Base-by-base conservation (phyloP, 1,284 basidiomycete genomes). In the Xanthoconium separans region DNA sequence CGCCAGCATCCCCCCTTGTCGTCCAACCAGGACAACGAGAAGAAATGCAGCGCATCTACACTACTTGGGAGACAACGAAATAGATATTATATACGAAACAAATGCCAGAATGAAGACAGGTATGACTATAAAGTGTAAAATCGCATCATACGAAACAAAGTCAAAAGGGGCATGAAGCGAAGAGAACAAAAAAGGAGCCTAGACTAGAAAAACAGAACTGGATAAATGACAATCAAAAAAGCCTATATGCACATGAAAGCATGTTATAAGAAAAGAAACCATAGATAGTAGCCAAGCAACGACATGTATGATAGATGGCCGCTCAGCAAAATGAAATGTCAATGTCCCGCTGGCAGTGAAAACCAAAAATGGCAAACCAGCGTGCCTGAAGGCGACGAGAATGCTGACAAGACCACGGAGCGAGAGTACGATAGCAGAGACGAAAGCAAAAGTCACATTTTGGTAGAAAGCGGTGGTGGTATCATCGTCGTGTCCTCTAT, bases 51-150 rank as follows among this genome's bases (percentile, higher is more conserved):
- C 55, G 39, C 15, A 67, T 70, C 60, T 67, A 67, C 60, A 65
- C 57, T 71, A 67, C 50, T 22, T 36, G 40, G 20, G 56, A 58
- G 42, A 59, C 52, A 45, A 42, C 45, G 53, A 50, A 43, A 58
- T 69, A 68, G 60, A 62, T 69, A 71, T 71, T 68, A 71, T 67
- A 66, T 70, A 69, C 48, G 57, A 49, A 62, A 44, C 62, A 54
- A 62, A 66, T 62, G 65, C 55, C 40, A 51, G 52, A 57, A 59
- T 42, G 51, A 30, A 52, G 6, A 29, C 41, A 44, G 33, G 33
- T 56, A 53, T 49, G 49, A 59, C 50, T 63, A 66, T 34, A 34
- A 8, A 15, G 33, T 49, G 47, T 65, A 60, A 47, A 57, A 59
- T 50, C 27, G 43, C 50, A 52, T 53, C 53, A 49, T 60, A 65